Evolutionary conservation across 1,284 basidiomycete genomes (phyloP).

Genomic region (Malassezia cuniculi): DNA sequence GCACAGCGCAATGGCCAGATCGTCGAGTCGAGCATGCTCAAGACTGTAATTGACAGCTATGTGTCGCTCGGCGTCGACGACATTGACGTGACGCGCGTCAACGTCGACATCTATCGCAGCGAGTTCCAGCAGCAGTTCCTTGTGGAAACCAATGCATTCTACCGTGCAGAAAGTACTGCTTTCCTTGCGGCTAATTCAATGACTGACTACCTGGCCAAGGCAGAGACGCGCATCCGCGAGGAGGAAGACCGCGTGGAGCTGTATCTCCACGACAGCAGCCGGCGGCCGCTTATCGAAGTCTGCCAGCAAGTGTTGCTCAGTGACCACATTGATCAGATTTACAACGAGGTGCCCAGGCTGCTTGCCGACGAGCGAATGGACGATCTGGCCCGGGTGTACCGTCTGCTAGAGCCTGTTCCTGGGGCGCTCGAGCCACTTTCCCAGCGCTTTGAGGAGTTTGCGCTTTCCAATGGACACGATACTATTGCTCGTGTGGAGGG

Average conservation of each 20-base stretch:
- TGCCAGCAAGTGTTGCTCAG: constrained; percentile 88
- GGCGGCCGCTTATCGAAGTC: constrained; percentile 57
- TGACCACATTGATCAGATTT: constrained; percentile 73
- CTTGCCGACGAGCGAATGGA: constrained; percentile 86
- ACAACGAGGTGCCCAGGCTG: constrained; percentile 84
- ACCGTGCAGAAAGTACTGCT: constrained; percentile 74
- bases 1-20: constrained; percentile 86
- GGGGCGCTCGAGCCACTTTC: constrained; percentile 83
- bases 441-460: constrained; percentile 84
- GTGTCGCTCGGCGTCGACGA: constrained; percentile 87
- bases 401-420: constrained; percentile 71
- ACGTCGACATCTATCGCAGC: constrained; percentile 84
- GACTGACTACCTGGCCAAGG: constrained; percentile 93
- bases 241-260: constrained; percentile 91
- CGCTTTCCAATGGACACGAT: constrained; percentile 73
- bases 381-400: constrained; percentile 75
- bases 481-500: constrained; percentile 64
- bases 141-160: constrained; percentile 74
- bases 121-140: constrained; percentile 86
- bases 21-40: constrained; percentile 83
- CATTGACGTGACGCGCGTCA: constrained; percentile 74
- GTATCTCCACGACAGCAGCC: constrained; percentile 62
- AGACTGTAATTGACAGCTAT: constrained; percentile 79
- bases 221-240: constrained; percentile 77
- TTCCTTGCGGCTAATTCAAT: constrained; percentile 83